A percentile compares a stretch with the other conserved stretches of the same genome.
Conservation (phyloP, 2,329 filamentous ascomycete species). For the Fusarium sp. region DNA sequence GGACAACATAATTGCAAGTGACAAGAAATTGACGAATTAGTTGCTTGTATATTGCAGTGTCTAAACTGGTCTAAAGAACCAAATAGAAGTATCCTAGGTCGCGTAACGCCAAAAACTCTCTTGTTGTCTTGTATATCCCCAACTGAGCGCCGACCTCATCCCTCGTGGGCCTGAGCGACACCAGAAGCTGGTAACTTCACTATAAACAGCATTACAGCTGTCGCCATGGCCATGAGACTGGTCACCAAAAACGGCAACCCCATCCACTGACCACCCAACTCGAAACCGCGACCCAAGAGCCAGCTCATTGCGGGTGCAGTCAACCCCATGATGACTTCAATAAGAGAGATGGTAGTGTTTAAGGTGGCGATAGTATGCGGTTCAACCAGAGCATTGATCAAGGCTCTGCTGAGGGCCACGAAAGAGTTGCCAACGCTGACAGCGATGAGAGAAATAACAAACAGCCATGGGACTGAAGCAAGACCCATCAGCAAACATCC, state of each 20-base stretch:
- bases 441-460: slow-evolving; percentile 55
- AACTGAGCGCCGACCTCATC: neutral
- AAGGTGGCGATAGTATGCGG: slow-evolving; percentile 63
- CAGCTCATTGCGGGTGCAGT: slow-evolving; percentile 58
- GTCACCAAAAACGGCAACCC: slow-evolving; percentile 60
- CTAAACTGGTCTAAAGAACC: neutral
- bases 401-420: slow-evolving; percentile 54
- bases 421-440: slow-evolving; percentile 58
- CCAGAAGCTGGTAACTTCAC: slow-evolving; percentile 42
- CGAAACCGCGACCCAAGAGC: slow-evolving; percentile 57
- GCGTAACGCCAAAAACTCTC: neutral
- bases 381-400: slow-evolving; percentile 64
- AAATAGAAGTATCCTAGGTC: neutral
- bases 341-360: slow-evolving; percentile 61
- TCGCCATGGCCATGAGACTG: slow-evolving; percentile 45
- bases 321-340: slow-evolving; percentile 60
- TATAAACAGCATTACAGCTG: slow-evolving; percentile 44
- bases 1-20: too few relatives aligned
- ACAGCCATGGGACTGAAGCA: slow-evolving; percentile 48
- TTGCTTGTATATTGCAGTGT: neutral
- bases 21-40: too few relatives aligned
- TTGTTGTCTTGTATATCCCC: neutral
- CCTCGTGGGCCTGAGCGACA: slow-evolving; percentile 28
- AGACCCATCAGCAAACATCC: slow-evolving; percentile 52
- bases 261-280: slow-evolving; percentile 57